A percentile compares a stretch with the other conserved stretches of the same genome.
Evolutionary conservation across 768 basidiomycete species (phyloP).

Genomic region (Pleurotus tuoliensis): DNA sequence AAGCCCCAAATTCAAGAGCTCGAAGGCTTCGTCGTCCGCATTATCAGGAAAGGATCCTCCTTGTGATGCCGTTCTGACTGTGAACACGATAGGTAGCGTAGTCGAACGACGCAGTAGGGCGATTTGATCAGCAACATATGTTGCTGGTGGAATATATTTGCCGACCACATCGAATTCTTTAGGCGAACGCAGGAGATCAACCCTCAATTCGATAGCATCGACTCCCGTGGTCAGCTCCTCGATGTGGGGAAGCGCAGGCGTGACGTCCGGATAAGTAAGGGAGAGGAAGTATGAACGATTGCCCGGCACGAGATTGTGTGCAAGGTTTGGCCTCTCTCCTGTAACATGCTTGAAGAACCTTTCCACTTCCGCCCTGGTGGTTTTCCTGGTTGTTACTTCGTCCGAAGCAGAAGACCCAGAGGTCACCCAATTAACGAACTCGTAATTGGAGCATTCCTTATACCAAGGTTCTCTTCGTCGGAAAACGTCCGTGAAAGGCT

Average conservation of each 20-base stretch:
- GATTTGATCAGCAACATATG: conserved; percentile 80
- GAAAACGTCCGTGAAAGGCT: conserved; percentile 82
- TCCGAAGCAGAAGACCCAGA: conserved; percentile 11
- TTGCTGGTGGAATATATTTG: conserved; percentile 56
- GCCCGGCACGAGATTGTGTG: conserved; percentile 45
- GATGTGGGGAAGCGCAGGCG: conserved; percentile 60
- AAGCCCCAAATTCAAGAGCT: conserved; percentile 74
- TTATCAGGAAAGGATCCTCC: conserved; percentile 90
- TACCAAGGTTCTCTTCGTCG: conserved; percentile 84
- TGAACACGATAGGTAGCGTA: conserved; percentile 85
- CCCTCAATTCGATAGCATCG: conserved; percentile 92
- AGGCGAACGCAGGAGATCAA: conserved; percentile 72
- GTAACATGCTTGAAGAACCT: conserved; percentile 91
- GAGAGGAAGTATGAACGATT: conserved; percentile 88
- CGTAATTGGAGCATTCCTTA: conserved; percentile 72
- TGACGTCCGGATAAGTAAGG: conserved; percentile 88
- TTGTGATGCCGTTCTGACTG: conserved; percentile 82
- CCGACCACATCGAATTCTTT: conserved; percentile 43
- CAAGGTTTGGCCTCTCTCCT: conserved; percentile 63
- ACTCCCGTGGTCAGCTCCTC: conserved; percentile 76
- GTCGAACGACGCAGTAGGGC: conserved; percentile 73
- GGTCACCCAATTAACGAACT: conserved; percentile 75
- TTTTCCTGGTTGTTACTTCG: conserved; percentile 18
- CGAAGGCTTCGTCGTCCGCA: conserved; percentile 65
- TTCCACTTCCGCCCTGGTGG: conserved; percentile 56